Evolutionary conservation across 75 land plant genomes (phyloP).

Genomic region (Selaginella tamariscina): DNA sequence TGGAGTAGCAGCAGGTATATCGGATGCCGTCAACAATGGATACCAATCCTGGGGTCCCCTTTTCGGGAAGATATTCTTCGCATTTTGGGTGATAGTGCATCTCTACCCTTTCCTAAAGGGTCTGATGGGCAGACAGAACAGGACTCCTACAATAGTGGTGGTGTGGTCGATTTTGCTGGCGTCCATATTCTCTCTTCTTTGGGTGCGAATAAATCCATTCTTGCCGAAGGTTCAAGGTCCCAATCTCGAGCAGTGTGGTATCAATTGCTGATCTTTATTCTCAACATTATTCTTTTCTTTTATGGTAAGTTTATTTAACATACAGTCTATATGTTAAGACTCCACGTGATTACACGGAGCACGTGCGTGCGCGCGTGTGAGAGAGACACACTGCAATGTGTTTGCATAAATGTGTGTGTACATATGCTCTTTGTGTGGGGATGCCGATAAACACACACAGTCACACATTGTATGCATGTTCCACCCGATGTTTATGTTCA

Average conservation of each 20-base stretch:
- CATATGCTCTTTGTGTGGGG: too few species aligned
- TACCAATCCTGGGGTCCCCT: constrained; percentile 72
- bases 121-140: constrained; percentile 71
- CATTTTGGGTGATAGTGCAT: constrained; percentile 87
- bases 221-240: neutral
- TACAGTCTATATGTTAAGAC: too few species aligned
- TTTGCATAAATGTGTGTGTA: too few species aligned
- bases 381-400: too few species aligned
- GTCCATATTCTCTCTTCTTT: constrained; percentile 71
- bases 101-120: constrained; percentile 84
- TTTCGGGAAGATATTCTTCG: constrained; percentile 86
- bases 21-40: constrained; percentile 75
- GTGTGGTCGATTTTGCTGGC: constrained; percentile 75
- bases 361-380: too few species aligned
- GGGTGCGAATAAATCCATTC: constrained; percentile 64
- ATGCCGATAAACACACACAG: too few species aligned
- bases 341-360: too few species aligned
- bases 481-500: too few species aligned
- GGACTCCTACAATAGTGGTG: constrained; percentile 80
- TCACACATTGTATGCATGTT: too few species aligned
- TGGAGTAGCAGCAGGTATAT: constrained; percentile 71
- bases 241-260: constrained; percentile 9
- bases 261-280: constrained; percentile 9
- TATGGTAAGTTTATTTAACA: too few species aligned
- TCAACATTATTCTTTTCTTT: too few species aligned